A percentile compares a stretch with the other conserved stretches of the same genome.
Conservation (phyloP, 2,329 filamentous ascomycete genomes). For the Monosporascus sp. region DNA sequence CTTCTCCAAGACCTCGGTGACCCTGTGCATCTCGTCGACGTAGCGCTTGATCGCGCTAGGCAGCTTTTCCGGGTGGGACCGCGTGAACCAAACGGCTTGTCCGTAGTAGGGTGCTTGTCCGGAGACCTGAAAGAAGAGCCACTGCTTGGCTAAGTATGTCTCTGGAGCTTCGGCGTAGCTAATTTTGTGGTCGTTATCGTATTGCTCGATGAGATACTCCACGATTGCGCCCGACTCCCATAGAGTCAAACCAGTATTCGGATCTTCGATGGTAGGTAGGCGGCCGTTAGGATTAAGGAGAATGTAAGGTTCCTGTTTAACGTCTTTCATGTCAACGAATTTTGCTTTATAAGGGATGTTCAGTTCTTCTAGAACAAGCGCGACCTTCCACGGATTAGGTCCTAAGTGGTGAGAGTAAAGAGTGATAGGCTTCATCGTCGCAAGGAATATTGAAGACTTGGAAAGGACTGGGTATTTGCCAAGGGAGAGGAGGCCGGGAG, state of each 20-base stretch:
- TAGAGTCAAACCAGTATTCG: slow-evolving; percentile 28
- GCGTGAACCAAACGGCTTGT: slow-evolving; percentile 3
- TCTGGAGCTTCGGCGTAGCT: slow-evolving; percentile 13
- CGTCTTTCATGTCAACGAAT: slow-evolving; percentile 14
- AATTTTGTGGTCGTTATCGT: slow-evolving; percentile 18
- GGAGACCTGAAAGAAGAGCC: slow-evolving; percentile 7
- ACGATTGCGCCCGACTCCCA: slow-evolving; percentile 19
- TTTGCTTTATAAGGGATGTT: slow-evolving; percentile 27
- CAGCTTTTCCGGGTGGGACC: background rate
- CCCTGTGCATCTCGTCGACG: slow-evolving; percentile 3
- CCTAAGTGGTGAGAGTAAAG: no score
- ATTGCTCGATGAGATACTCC: slow-evolving; percentile 20
- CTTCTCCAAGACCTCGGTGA: background rate
- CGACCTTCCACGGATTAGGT: no score
- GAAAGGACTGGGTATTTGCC: no score
- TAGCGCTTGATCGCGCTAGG: slow-evolving; percentile 4
- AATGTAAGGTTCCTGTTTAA: slow-evolving; percentile 21
- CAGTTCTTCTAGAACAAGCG: slow-evolving; percentile 29
- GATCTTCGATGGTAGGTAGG: slow-evolving; percentile 25
- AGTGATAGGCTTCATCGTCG: no score
- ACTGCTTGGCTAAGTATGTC: slow-evolving; percentile 10
- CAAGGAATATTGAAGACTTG: no score
- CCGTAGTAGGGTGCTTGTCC: slow-evolving; percentile 7
- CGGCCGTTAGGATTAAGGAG: slow-evolving; percentile 32
- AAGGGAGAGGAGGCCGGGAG: no score